phyloP scores from a whole-genome alignment of 495 filamentous ascomycete genomes.

The Penicillium soppii region DNA sequence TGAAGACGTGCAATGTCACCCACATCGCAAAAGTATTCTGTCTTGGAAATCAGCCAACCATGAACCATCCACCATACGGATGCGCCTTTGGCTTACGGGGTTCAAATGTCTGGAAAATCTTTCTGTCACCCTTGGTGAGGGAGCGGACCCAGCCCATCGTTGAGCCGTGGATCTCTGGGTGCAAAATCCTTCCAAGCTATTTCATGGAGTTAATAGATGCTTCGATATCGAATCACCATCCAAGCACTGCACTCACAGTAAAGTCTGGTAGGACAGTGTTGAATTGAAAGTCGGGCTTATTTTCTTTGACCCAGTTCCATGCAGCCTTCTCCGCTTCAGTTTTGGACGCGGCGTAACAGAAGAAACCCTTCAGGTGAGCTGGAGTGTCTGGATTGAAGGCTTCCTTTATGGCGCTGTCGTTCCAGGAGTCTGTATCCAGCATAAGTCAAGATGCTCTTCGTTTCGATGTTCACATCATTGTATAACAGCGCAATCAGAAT shows the following conservation, averaged over 20 bases:
- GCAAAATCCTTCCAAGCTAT: conserved; percentile 4
- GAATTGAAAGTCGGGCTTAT: conserved; percentile 48
- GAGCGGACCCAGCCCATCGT: conserved; percentile 3
- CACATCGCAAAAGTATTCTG: conserved; percentile 47
- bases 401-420: conserved; percentile 41
- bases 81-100: not conserved
- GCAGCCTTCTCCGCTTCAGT: conserved; percentile 50
- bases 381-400: conserved; percentile 36
- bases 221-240: no score
- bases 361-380: conserved; percentile 21
- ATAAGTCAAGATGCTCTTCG: no score
- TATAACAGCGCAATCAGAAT: not conserved
- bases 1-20: conserved; percentile 47
- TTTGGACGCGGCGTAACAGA: conserved; percentile 57
- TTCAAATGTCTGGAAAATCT: not conserved
- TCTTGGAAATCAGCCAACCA: not conserved
- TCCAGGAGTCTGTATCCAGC: conserved; percentile 37
- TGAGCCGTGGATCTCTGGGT: not conserved
- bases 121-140: conserved; percentile 27
- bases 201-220: not conserved
- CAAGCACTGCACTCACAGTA: conserved; percentile 37
- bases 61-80: not conserved
- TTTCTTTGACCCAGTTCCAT: conserved; percentile 52
- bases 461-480: no score
- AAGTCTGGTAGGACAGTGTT: conserved; percentile 52